Evolutionary conservation across 306 rosid species (phyloP).

Genomic region (Fagus crenata): DNA sequence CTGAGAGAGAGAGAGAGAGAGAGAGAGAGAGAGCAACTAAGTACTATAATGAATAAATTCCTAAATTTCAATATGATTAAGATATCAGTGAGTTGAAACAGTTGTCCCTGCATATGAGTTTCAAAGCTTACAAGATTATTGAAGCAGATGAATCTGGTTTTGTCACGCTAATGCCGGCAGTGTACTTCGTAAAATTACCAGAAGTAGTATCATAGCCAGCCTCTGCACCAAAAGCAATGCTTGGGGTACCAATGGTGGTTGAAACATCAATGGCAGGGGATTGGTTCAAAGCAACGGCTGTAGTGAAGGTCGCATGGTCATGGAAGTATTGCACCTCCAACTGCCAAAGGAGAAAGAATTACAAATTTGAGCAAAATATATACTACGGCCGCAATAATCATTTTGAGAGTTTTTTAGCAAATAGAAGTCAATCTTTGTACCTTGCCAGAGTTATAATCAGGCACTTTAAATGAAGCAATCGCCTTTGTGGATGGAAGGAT

Average conservation of each 20-base stretch:
- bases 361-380: conserved; percentile 10
- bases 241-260: conserved; percentile 78
- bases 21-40: neutral
- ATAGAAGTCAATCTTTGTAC: conserved; percentile 41
- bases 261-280: conserved; percentile 73
- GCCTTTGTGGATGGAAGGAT: conserved; percentile 84
- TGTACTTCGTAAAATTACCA: conserved; percentile 73
- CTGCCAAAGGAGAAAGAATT: conserved; percentile 42
- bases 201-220: conserved; percentile 80
- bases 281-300: conserved; percentile 61
- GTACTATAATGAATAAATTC: neutral
- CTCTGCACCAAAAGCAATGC: conserved; percentile 76
- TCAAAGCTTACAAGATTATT: conserved; percentile 67
- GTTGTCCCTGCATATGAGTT: conserved; percentile 1
- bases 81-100: conserved; percentile 6
- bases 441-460: conserved; percentile 85
- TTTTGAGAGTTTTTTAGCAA: conserved; percentile 7
- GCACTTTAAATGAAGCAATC: conserved; percentile 80
- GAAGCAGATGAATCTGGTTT: conserved; percentile 66
- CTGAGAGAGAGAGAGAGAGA: conserved; percentile 42
- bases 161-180: conserved; percentile 68
- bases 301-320: conserved; percentile 74
- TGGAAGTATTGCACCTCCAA: conserved; percentile 94
- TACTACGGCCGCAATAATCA: neutral
- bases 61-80: conserved; percentile 11